phyloP scores from a whole-genome alignment of 179 eudicot genomes.

The Corrigiola litoralis region DNA sequence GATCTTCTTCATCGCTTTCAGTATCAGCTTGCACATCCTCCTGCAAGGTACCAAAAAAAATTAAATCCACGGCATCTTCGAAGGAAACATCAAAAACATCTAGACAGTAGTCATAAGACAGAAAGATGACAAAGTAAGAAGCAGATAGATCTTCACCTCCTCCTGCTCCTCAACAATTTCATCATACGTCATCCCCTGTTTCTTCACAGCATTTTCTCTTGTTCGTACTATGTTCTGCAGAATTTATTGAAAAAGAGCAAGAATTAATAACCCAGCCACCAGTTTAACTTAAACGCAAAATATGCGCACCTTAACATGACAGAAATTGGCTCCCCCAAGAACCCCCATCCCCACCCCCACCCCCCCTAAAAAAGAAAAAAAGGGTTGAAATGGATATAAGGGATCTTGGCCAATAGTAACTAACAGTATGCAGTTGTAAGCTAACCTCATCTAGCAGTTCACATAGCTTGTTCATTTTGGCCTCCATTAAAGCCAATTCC shows the following conservation, averaged over 20 bases:
- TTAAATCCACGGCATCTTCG: background rate
- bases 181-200: slow-evolving; percentile 79
- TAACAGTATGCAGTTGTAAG: background rate
- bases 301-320: background rate
- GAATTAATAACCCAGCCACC: background rate
- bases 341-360: too few relatives aligned
- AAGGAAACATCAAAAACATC: background rate
- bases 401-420: background rate
- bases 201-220: slow-evolving; percentile 87
- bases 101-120: background rate
- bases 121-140: background rate
- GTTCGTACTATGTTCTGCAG: slow-evolving; percentile 77
- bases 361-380: too few relatives aligned
- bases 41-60: slow-evolving; percentile 40
- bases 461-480: slow-evolving; percentile 69
- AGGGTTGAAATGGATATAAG: too few relatives aligned
- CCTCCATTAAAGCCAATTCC: slow-evolving; percentile 79
- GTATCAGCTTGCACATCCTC: slow-evolving; percentile 80
- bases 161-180: slow-evolving; percentile 73
- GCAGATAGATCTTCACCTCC: slow-evolving; percentile 45
- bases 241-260: slow-evolving; percentile 9
- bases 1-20: slow-evolving; percentile 97
- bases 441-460: slow-evolving; percentile 76
- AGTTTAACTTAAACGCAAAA: background rate
- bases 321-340: too few relatives aligned